These are phyloP conservation scores for Scutellaria baicalensis DNA, from an alignment of 257 asterid genomes.

Conservation along the genomic window DNA sequence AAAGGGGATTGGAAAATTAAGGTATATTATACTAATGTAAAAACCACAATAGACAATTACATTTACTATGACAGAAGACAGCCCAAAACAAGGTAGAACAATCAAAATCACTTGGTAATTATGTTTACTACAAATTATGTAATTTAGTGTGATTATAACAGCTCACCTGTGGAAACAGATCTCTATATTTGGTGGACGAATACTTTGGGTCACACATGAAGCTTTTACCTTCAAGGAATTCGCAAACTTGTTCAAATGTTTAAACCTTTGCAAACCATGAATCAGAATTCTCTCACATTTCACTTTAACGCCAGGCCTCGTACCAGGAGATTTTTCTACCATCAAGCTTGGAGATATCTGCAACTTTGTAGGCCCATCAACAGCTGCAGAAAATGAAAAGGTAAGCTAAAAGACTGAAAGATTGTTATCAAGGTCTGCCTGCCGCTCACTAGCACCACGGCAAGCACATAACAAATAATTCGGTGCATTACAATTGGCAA, in stretches of 20 bases:
- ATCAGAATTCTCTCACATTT: slow-evolving; percentile 67
- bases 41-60: not conserved
- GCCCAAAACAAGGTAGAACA: not conserved
- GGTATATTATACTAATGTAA: not conserved
- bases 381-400: slow-evolving; percentile 41
- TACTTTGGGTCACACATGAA: slow-evolving; percentile 31
- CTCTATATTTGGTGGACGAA: slow-evolving; percentile 41
- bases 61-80: not conserved
- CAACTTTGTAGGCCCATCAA: slow-evolving; percentile 35
- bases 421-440: not conserved
- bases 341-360: slow-evolving; percentile 48
- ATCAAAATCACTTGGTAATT: not conserved
- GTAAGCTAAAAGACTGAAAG: not conserved
- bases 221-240: slow-evolving; percentile 62
- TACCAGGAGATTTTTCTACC: slow-evolving; percentile 70
- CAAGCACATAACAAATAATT: not conserved
- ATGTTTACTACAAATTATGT: not conserved
- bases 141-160: slow-evolving; percentile 1
- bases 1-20: not conserved
- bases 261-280: slow-evolving; percentile 61
- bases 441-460: not conserved
- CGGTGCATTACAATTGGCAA: not conserved
- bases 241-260: slow-evolving; percentile 54
- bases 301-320: slow-evolving; percentile 64
- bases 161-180: slow-evolving; percentile 93